Evolutionary conservation across 371 early-diverging fungal genomes (phyloP).

Genomic region (Apophysomyces variabilis): DNA sequence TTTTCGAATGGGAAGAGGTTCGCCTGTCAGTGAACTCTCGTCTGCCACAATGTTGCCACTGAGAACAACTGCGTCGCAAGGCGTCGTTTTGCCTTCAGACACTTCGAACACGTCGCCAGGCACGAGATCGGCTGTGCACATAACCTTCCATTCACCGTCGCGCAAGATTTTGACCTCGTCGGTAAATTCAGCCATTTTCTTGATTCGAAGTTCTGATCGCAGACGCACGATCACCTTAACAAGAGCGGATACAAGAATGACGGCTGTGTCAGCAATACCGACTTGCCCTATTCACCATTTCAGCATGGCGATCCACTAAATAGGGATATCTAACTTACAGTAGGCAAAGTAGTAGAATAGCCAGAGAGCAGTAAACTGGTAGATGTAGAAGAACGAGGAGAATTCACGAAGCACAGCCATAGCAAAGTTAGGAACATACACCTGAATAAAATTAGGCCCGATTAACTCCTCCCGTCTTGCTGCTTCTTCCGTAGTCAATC

Average conservation of each 20-base stretch:
- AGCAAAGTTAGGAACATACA: constrained; percentile 59
- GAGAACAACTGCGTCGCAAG: constrained; percentile 74
- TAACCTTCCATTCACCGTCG: constrained; percentile 58
- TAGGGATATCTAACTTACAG: constrained; percentile 37
- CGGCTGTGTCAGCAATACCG: constrained; percentile 73
- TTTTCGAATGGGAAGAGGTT: constrained; percentile 67
- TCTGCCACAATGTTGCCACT: constrained; percentile 74
- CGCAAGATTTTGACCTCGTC: constrained; percentile 57
- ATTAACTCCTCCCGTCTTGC: constrained; percentile 58
- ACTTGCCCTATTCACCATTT: constrained; percentile 50
- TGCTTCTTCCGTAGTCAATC: constrained; percentile 66
- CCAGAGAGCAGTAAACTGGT: constrained; percentile 78
- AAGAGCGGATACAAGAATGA: constrained; percentile 72
- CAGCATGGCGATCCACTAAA: not conserved
- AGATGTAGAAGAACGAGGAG: constrained; percentile 77
- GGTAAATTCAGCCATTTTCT: constrained; percentile 68
- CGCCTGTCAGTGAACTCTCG: constrained; percentile 74
- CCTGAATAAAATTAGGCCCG: constrained; percentile 76
- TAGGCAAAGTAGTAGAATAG: constrained; percentile 77
- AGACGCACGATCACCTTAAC: constrained; percentile 72
- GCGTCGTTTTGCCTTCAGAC: constrained; percentile 53
- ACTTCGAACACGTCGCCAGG: constrained; percentile 79
- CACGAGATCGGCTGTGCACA: constrained; percentile 63
- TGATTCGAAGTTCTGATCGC: constrained; percentile 67
- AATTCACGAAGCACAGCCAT: constrained; percentile 69